Evolutionary conservation across 257 asterid species (phyloP).

Genomic region (Fraxinus americana): DNA sequence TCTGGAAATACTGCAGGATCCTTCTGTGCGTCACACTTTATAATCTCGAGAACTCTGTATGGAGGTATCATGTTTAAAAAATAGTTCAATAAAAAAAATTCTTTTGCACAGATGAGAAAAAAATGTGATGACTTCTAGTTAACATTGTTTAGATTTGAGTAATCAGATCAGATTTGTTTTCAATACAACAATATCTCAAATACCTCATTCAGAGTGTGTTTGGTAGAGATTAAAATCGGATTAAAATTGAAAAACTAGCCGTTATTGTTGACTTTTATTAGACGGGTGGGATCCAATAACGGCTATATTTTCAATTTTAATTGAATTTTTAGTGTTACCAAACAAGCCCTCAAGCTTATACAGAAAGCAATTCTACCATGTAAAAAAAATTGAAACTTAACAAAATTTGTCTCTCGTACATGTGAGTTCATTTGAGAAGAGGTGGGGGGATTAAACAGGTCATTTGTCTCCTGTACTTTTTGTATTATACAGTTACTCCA

Average conservation of each 20-base stretch:
- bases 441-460: neutral
- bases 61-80: constrained; percentile 5
- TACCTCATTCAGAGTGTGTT: neutral
- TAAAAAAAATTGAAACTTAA: neutral
- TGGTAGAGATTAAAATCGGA: too few relatives aligned
- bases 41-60: constrained; percentile 88
- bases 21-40: constrained; percentile 82
- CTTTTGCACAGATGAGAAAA: neutral
- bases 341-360: too few relatives aligned
- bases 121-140: neutral
- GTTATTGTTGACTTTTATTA: too few relatives aligned
- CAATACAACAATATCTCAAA: neutral
- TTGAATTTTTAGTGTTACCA: too few relatives aligned
- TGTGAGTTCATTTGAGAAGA: neutral
- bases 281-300: too few relatives aligned
- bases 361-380: neutral
- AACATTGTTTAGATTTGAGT: neutral
- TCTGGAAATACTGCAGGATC: constrained; percentile 84
- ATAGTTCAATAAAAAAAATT: neutral
- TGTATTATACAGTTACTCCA: neutral
- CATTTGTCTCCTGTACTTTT: neutral
- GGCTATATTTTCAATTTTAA: too few relatives aligned
- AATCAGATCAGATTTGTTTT: neutral
- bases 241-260: too few relatives aligned
- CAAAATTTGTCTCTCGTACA: neutral